These are phyloP conservation scores for Dictyostelium purpureum DNA, from an alignment of 78 protist species.

Conservation along the genomic window DNA sequence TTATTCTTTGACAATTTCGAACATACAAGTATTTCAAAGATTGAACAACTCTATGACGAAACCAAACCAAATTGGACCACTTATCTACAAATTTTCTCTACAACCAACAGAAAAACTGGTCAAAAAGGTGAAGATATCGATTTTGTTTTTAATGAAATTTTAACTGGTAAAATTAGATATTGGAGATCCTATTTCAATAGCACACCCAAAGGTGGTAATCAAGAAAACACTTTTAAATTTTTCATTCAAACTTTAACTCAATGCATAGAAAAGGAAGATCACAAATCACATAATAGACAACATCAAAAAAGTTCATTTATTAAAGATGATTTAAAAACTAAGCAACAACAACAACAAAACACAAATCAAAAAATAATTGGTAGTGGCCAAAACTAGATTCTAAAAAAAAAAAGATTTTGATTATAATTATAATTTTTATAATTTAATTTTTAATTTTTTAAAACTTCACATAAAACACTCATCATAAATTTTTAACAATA, in stretches of 20 bases:
- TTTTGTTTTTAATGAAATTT: background rate
- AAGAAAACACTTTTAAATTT: background rate
- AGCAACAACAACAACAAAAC: too few species aligned
- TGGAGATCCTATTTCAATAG: slow-evolving; percentile 48
- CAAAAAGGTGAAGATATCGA: slow-evolving; percentile 50
- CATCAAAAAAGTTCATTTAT: too few species aligned
- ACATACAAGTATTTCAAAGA: background rate
- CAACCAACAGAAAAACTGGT: slow-evolving; percentile 7
- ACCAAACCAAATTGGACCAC: slow-evolving; percentile 7
- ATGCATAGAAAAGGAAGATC: background rate
- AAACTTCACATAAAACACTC: too few species aligned
- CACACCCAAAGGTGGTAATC: background rate
- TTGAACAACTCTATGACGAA: slow-evolving; percentile 42
- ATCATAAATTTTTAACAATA: too few species aligned
- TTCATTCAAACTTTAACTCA: slow-evolving; percentile 5
- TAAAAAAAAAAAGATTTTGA: too few species aligned
- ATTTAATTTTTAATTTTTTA: too few species aligned
- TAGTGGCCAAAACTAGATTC: too few species aligned
- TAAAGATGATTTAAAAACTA: too few species aligned
- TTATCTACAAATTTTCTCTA: slow-evolving; percentile 40
- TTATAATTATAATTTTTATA: too few species aligned
- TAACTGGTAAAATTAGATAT: slow-evolving; percentile 14
- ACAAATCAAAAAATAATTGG: too few species aligned
- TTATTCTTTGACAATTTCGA: background rate
- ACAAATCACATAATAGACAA: too few species aligned